Evolutionary conservation across 2,329 filamentous ascomycete genomes (phyloP).

Genomic region (Penicillium sp.): DNA sequence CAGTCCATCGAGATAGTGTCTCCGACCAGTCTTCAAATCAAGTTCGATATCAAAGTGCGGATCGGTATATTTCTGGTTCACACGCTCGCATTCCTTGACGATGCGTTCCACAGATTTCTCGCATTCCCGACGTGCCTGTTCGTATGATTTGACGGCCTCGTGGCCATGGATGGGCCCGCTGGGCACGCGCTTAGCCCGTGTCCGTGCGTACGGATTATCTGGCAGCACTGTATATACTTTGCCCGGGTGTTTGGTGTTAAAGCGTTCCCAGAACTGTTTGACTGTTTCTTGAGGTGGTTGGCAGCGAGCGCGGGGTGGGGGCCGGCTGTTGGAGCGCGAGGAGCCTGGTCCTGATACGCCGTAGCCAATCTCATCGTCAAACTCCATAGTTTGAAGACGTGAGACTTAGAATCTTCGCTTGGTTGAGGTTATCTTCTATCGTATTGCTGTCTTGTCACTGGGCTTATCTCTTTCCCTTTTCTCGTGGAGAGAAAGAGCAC

Average conservation of each 20-base stretch:
- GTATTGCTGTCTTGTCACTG: no score
- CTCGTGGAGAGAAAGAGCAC: not conserved
- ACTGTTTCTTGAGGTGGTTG: conserved; percentile 66
- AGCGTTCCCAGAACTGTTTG: conserved; percentile 71
- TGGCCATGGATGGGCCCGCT: conserved; percentile 55
- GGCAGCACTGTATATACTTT: conserved; percentile 72
- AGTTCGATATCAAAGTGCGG: conserved; percentile 82
- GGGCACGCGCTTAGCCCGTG: conserved; percentile 57
- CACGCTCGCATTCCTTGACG: conserved; percentile 63
- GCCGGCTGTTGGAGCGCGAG: conserved; percentile 35
- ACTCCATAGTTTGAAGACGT: conserved; percentile 24
- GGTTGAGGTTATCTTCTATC: not conserved
- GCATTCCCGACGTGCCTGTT: conserved; percentile 69
- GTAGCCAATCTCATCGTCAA: conserved; percentile 30
- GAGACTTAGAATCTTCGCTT: not conserved
- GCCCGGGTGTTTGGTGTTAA: conserved; percentile 68
- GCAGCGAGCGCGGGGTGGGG: conserved; percentile 45
- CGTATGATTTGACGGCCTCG: conserved; percentile 66
- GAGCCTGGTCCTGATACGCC: conserved; percentile 28
- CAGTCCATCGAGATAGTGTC: conserved; percentile 55
- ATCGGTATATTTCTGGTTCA: conserved; percentile 84
- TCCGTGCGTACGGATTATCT: conserved; percentile 63
- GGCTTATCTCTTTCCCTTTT: not conserved
- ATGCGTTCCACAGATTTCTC: conserved; percentile 59
- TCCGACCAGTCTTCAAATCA: conserved; percentile 62